Percentiles rank a stretch among this genome's conserved stretches.
Conservation (phyloP, 2,329 filamentous ascomycete species). For the Didymella glomerata region DNA sequence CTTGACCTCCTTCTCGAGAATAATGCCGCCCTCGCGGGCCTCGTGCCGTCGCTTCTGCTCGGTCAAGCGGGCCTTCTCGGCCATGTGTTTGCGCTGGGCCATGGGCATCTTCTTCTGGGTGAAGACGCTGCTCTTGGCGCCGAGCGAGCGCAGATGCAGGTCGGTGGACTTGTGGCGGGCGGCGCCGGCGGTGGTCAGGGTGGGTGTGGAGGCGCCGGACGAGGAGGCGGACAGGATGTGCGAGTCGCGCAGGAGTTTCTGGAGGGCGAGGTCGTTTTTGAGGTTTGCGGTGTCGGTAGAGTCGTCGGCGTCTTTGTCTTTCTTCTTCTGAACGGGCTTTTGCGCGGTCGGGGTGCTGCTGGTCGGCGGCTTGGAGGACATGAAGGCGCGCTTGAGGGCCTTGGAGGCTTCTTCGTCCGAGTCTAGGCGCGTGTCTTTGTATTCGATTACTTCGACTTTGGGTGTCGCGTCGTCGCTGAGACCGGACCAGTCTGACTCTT, state of each 20-base stretch:
- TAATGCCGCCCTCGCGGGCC: conserved; percentile 88
- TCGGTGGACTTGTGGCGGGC: conserved; percentile 84
- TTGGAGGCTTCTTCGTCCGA: conserved; percentile 51
- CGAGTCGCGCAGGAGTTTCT: conserved; percentile 89
- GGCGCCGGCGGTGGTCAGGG: conserved; percentile 65
- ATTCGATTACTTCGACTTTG: conserved; percentile 57
- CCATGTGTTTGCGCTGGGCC: conserved; percentile 84
- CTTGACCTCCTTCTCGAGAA: conserved; percentile 71
- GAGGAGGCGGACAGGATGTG: conserved; percentile 75
- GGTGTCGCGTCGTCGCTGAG: conserved; percentile 56
- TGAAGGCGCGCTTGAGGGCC: conserved; percentile 78
- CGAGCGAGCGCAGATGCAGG: conserved; percentile 81
- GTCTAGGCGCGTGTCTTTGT: conserved; percentile 36
- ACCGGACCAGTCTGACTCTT: conserved; percentile 68
- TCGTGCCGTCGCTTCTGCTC: conserved; percentile 78
- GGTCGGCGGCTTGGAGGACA: conserved; percentile 66
- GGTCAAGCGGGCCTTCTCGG: conserved; percentile 67
- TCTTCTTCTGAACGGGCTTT: conserved; percentile 31
- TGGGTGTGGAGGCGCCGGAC: conserved; percentile 53
- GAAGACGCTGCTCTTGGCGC: conserved; percentile 77
- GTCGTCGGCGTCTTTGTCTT: conserved; percentile 53
- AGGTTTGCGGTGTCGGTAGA: conserved; percentile 71
- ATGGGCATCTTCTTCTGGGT: conserved; percentile 89
- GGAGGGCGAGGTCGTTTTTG: conserved; percentile 90
- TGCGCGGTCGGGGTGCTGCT: conserved; percentile 37